Evolutionary conservation across 2,329 filamentous ascomycete species (phyloP), one percentile per base, ranked within the genome.

Genomic region (Clonostachys byssicola): DNA sequence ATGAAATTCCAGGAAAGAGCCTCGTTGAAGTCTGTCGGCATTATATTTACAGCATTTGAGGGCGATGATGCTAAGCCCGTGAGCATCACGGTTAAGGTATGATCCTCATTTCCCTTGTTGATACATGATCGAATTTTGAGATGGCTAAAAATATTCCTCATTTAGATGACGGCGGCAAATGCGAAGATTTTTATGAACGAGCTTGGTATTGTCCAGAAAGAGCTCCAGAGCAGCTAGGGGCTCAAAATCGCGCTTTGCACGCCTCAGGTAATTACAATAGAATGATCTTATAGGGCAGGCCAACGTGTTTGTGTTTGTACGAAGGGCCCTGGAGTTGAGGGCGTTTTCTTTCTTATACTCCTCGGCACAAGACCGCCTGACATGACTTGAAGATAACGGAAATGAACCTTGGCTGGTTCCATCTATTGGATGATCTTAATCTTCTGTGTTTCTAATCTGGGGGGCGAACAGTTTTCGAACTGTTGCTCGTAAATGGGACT

Each of bases 1-100:
- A 88, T 95, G 79, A 82, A 83, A 41, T 89, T 95, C 59, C 85
- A 90, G 50, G 82, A 91, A 45, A 87, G 86, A 56, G 84, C 89
- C 33, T 82, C 80, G 40, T 78, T 87, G 51, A 89, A 89, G 64
- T 78, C 82, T 41, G 76, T 90, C 43, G 78, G 81, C 46, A 80
- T 95, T 18, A 59, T 84, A 36, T 85, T 86, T 56, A 85, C 79
- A 1, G 81, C 81, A 10, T 78, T 85, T 50, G 80, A 84, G 55
- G 80, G 74, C 18, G 67, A 68, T 3, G 72, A 77, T 38, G 70
- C 70, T 2, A 77, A 74, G 55, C 77, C 80, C 12, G 72, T 81
- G 45, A 81, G 72, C 56, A 73, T 85, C 49, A 79, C 83, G 50
- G 73, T 85, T 53, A 83, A 80, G 73, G 82, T 83, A 66, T 52